A percentile compares a stretch with the other conserved stretches of the same genome.
phyloP scores from a whole-genome alignment of 2,329 filamentous ascomycete species.

The Alternaria gaisen region DNA sequence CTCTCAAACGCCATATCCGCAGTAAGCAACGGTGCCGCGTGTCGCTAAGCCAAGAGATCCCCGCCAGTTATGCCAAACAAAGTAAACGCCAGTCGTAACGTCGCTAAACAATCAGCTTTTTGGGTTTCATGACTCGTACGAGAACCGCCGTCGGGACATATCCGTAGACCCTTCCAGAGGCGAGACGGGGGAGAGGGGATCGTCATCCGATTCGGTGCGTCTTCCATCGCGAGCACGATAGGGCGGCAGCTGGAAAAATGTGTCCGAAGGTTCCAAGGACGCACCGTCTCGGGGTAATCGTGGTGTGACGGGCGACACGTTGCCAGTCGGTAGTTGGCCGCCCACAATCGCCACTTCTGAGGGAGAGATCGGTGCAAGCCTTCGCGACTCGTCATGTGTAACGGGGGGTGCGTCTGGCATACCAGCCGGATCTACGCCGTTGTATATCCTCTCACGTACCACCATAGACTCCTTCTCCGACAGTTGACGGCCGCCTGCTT shows the following conservation, averaged over 20 bases:
- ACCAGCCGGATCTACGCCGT: conserved; percentile 53
- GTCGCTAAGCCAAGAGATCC: conserved; percentile 1
- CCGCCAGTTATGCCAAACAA: conserved; percentile 15
- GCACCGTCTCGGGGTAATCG: conserved; percentile 45
- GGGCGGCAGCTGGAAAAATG: conserved; percentile 40
- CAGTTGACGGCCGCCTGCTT: conserved; percentile 58
- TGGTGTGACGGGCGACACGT: conserved; percentile 44
- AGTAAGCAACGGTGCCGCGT: neutral
- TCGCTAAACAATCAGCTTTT: conserved; percentile 25
- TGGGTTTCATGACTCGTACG: conserved; percentile 48
- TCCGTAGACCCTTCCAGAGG: conserved; percentile 43
- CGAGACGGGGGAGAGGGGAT: conserved; percentile 46
- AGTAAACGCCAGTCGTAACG: conserved; percentile 20
- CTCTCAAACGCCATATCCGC: conserved; percentile 24
- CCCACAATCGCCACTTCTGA: conserved; percentile 43
- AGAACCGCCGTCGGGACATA: conserved; percentile 47
- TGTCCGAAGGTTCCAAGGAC: conserved; percentile 42
- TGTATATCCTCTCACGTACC: conserved; percentile 56
- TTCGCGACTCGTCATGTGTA: conserved; percentile 30
- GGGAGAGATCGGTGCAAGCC: conserved; percentile 36
- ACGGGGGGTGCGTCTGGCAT: conserved; percentile 27
- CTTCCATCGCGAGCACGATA: conserved; percentile 33
- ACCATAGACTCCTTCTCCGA: conserved; percentile 60
- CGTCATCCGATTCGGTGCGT: conserved; percentile 40
- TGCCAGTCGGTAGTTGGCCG: conserved; percentile 27